Evolutionary conservation across 1,284 basidiomycete species (phyloP).

Genomic region (Somion occarium): DNA sequence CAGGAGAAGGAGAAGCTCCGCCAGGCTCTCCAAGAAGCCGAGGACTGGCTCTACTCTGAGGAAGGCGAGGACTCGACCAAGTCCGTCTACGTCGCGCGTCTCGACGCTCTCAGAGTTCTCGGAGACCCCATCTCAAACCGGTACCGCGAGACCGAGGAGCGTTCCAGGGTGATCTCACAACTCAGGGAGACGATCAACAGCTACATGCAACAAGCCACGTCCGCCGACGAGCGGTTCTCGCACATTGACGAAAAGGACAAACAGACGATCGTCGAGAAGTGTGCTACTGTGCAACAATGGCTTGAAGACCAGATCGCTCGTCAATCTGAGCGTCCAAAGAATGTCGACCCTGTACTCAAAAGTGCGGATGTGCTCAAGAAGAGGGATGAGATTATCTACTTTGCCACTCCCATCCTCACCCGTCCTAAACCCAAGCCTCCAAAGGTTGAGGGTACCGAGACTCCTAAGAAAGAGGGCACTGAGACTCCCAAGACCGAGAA

Average conservation of each 20-base stretch:
- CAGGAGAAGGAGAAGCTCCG: conserved; percentile 78
- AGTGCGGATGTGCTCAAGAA: conserved; percentile 81
- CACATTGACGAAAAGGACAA: conserved; percentile 90
- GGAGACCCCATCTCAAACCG: conserved; percentile 84
- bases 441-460: conserved; percentile 59
- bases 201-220: conserved; percentile 79
- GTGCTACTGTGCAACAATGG: conserved; percentile 86
- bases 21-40: conserved; percentile 65
- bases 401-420: conserved; percentile 78
- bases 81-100: conserved; percentile 78
- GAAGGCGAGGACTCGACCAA: conserved; percentile 94
- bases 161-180: conserved; percentile 63
- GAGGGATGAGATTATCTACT: conserved; percentile 85
- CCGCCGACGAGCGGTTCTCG: conserved; percentile 75
- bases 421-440: conserved; percentile 82
- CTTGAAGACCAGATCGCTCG: conserved; percentile 84
- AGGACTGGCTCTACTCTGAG: conserved; percentile 94
- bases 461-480: conserved; percentile 51
- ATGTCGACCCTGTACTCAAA: conserved; percentile 79
- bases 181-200: conserved; percentile 84
- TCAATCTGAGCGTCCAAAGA: conserved; percentile 85
- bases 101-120: conserved; percentile 76
- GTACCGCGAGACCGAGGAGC: conserved; percentile 77
- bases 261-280: conserved; percentile 75
- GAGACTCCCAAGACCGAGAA: conserved; percentile 53